Evolutionary conservation across 2,329 filamentous ascomycete genomes (phyloP).

Genomic region (Penicillium corylophilum): DNA sequence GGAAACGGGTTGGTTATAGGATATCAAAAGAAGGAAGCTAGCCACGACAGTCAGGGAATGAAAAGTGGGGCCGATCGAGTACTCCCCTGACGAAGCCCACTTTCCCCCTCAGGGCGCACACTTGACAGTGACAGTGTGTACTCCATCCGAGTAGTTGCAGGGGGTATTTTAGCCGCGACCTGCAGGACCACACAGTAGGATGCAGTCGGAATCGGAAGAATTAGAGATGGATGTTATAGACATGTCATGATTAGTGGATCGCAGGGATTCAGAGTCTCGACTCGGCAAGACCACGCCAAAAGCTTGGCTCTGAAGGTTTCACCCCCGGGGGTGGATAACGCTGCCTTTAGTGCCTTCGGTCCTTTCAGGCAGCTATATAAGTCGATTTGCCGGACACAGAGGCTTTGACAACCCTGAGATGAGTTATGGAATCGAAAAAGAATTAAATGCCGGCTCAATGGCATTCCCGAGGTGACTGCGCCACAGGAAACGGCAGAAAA

Average conservation of each 20-base stretch:
- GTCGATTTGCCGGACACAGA: background rate
- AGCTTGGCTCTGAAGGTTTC: background rate
- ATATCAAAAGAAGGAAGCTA: conserved; percentile 4
- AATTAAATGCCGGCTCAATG: background rate
- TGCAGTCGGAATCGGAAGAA: background rate
- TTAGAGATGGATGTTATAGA: background rate
- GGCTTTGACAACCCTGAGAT: too few relatives aligned
- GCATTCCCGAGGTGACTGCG: background rate
- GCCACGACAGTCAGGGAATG: conserved; percentile 14
- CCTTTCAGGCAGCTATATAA: background rate
- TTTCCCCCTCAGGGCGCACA: background rate
- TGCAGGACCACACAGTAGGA: background rate
- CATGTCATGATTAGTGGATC: background rate
- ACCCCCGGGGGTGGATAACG: background rate
- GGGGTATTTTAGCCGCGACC: background rate
- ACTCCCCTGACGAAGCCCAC: background rate
- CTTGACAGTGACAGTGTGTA: background rate
- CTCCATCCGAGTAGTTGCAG: background rate
- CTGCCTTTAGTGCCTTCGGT: background rate
- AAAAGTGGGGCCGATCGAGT: conserved; percentile 20
- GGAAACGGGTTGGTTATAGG: background rate
- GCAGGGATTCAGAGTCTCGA: background rate
- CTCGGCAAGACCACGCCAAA: background rate
- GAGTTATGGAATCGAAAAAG: background rate
- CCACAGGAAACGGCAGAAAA: background rate